phyloP scores from a whole-genome alignment of 139 green algal genomes.

The Coccomyxa sp. region DNA sequence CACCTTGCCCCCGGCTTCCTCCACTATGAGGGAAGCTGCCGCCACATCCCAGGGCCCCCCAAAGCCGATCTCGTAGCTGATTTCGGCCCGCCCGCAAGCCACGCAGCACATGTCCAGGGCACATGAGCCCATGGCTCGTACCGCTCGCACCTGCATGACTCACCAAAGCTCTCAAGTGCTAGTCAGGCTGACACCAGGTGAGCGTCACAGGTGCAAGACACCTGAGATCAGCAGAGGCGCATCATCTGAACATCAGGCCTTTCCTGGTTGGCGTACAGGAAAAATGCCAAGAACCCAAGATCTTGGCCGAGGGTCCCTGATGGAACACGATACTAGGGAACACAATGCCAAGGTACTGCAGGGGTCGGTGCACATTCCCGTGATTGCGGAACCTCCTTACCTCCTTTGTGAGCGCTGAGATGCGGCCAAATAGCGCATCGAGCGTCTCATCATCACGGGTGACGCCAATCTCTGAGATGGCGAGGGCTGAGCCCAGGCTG shows the following conservation, averaged over 20 bases:
- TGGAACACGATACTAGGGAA: too few relatives aligned
- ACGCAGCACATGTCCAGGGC: conserved; percentile 82
- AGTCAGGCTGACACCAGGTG: background rate
- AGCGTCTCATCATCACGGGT: conserved; percentile 59
- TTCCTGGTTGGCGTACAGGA: background rate
- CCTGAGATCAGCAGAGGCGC: background rate
- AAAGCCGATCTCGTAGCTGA: conserved; percentile 92
- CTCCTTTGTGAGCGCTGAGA: conserved; percentile 37
- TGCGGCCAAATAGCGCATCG: conserved; percentile 69
- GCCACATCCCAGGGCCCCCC: conserved; percentile 78
- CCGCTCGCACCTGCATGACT: conserved; percentile 24
- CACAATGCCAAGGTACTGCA: background rate
- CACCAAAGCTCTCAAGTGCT: background rate
- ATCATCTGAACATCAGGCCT: background rate
- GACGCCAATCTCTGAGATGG: conserved; percentile 84
- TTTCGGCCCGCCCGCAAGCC: conserved; percentile 82
- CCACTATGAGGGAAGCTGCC: conserved; percentile 50
- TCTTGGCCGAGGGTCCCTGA: too few relatives aligned
- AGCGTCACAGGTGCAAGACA: background rate
- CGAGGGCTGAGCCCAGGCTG: conserved; percentile 61
- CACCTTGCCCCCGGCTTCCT: conserved; percentile 79
- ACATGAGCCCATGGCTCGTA: conserved; percentile 88
- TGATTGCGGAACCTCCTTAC: background rate
- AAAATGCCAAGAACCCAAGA: background rate
- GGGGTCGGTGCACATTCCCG: background rate